Evolutionary conservation across 805 yeast genomes (phyloP).

Genomic region (Candida oleophila): DNA sequence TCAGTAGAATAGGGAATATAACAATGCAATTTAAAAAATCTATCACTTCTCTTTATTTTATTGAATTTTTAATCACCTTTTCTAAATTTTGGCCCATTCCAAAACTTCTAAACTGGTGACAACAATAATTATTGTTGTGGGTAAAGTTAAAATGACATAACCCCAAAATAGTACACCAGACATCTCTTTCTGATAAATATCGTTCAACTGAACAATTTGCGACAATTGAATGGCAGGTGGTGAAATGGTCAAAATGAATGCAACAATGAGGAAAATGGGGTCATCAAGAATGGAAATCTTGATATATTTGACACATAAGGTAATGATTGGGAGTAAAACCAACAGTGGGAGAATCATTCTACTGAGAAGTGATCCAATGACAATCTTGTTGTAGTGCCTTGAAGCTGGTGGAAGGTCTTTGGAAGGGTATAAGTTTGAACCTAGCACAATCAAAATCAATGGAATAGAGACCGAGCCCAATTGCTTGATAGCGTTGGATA

Average conservation of each 20-base stretch:
- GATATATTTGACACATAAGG: constrained; percentile 60
- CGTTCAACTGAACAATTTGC: constrained; percentile 76
- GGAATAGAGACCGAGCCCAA: constrained; percentile 78
- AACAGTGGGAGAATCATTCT: constrained; percentile 81
- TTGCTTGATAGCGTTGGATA: constrained; percentile 61
- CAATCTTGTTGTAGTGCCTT: constrained; percentile 58
- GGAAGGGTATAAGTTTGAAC: constrained; percentile 74
- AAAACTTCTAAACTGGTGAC: constrained; percentile 63
- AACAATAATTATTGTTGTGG: constrained; percentile 72
- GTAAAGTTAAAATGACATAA: constrained; percentile 70
- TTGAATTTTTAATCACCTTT: no score
- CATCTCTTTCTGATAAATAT: constrained; percentile 77
- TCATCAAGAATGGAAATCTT: constrained; percentile 72
- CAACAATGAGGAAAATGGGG: constrained; percentile 76
- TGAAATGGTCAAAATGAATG: constrained; percentile 70
- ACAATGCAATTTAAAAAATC: neutral
- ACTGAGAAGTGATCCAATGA: constrained; percentile 67
- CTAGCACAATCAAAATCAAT: constrained; percentile 69
- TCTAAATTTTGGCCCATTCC: constrained; percentile 42
- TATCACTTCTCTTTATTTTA: neutral
- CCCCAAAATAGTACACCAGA: constrained; percentile 83
- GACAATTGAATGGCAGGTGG: constrained; percentile 86
- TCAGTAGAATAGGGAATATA: neutral
- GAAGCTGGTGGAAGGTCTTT: constrained; percentile 66
- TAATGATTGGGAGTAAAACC: constrained; percentile 63